These are phyloP conservation scores for Piloderma croceum DNA, from an alignment of 768 basidiomycete genomes.

Conservation along the genomic window DNA sequence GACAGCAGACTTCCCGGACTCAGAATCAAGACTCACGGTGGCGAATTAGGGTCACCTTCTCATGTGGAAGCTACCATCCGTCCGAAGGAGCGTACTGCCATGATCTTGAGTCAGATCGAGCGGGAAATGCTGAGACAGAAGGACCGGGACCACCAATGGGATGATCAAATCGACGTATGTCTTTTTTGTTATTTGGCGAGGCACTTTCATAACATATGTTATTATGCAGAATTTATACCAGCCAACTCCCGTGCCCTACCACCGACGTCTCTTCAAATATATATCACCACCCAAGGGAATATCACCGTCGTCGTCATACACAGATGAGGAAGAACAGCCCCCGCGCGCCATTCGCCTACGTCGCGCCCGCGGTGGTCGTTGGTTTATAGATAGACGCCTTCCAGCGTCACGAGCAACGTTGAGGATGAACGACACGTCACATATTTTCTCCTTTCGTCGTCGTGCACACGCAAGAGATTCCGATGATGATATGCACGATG, in stretches of 20 bases:
- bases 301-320: slow-evolving; percentile 26
- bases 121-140: slow-evolving; percentile 55
- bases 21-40: slow-evolving; percentile 47
- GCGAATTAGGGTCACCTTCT: slow-evolving; percentile 34
- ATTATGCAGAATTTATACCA: slow-evolving; percentile 62
- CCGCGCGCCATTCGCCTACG: slow-evolving; percentile 63
- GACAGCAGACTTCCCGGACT: slow-evolving; percentile 43
- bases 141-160: slow-evolving; percentile 77
- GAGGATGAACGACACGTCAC: no score
- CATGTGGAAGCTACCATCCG: slow-evolving; percentile 48
- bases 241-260: slow-evolving; percentile 47
- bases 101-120: slow-evolving; percentile 60
- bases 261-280: slow-evolving; percentile 64
- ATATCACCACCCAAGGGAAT: slow-evolving; percentile 35
- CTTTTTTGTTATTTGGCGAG: background rate
- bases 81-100: slow-evolving; percentile 59
- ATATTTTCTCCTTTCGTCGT: no score
- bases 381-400: slow-evolving; percentile 67
- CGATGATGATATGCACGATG: slow-evolving; percentile 24
- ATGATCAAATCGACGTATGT: slow-evolving; percentile 79
- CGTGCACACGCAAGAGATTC: background rate
- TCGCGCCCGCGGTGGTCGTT: slow-evolving; percentile 76
- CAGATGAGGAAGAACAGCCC: slow-evolving; percentile 21
- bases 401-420: no score
- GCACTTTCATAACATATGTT: slow-evolving; percentile 6